A percentile compares a stretch with the other conserved stretches of the same genome.
phyloP scores from a whole-genome alignment of 768 basidiomycete species.

The Boletus reticuloceps region DNA sequence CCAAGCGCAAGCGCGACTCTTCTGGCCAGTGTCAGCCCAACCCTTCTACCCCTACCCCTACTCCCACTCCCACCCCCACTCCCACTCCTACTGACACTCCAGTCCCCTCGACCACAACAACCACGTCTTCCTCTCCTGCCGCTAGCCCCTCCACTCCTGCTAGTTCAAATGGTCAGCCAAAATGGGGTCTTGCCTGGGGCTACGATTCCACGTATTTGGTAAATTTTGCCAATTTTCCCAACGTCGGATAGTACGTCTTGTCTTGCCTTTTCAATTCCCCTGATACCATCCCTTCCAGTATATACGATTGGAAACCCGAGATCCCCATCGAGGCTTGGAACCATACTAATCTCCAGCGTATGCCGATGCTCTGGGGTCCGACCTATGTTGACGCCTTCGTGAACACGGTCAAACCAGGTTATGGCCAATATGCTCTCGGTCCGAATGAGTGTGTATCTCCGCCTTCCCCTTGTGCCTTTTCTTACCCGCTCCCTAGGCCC shows the following conservation, averaged over 20 bases:
- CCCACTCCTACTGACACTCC: not conserved
- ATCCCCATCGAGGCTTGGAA: not conserved
- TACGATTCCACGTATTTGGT: slow-evolving; percentile 30
- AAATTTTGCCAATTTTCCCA: slow-evolving; percentile 40
- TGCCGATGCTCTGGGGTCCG: slow-evolving; percentile 54
- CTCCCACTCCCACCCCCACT: not conserved
- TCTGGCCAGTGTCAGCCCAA: slow-evolving; percentile 58
- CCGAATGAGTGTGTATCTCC: slow-evolving; percentile 66
- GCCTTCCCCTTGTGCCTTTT: not conserved
- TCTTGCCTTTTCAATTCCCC: not conserved
- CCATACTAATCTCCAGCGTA: not conserved
- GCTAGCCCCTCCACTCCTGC: not conserved
- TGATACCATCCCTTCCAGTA: slow-evolving; percentile 22
- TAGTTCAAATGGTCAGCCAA: slow-evolving; percentile 25
- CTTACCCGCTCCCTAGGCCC: slow-evolving; percentile 46
- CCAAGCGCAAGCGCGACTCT: slow-evolving; percentile 48
- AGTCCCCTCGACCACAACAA: slow-evolving; percentile 8
- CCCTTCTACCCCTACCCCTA: slow-evolving; percentile 27
- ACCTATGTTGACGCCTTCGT: too few species aligned
- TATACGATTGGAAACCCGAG: slow-evolving; percentile 58
- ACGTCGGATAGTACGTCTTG: slow-evolving; percentile 41
- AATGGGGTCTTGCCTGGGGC: slow-evolving; percentile 60
- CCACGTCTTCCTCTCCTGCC: not conserved
- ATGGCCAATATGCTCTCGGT: slow-evolving; percentile 51
- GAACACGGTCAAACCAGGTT: slow-evolving; percentile 48